Evolutionary conservation across 208 protist genomes (phyloP).

Genomic region (Eutreptiella sp.): DNA sequence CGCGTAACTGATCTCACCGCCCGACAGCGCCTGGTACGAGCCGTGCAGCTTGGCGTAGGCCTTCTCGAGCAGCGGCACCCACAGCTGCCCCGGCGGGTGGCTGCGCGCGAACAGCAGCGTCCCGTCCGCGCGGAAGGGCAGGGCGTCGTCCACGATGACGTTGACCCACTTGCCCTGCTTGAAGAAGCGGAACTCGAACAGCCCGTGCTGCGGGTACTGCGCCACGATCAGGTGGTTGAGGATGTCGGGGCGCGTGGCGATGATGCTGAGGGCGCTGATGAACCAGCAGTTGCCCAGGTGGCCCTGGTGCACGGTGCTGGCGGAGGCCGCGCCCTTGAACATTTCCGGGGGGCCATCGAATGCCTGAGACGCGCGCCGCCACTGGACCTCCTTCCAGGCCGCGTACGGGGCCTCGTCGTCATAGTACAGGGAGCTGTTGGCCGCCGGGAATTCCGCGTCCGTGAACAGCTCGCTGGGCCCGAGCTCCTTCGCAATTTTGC

Average conservation of each 20-base stretch:
- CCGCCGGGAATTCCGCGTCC: too few relatives aligned
- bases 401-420: too few relatives aligned
- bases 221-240: conserved; percentile 44
- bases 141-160: conserved; percentile 74
- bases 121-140: conserved; percentile 58
- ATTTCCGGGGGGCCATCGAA: too few relatives aligned
- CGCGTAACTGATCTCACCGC: neutral
- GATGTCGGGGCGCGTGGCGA: neutral
- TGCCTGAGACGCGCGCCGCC: too few relatives aligned
- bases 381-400: too few relatives aligned
- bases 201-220: conserved; percentile 57
- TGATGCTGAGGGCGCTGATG: conserved; percentile 26
- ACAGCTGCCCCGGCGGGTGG: conserved; percentile 21
- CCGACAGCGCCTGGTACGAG: conserved; percentile 13
- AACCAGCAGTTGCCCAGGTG: conserved; percentile 36
- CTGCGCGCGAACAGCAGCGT: conserved; percentile 44
- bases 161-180: conserved; percentile 60
- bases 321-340: too few relatives aligned
- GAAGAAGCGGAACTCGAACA: conserved; percentile 74
- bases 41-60: conserved; percentile 23
- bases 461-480: too few relatives aligned
- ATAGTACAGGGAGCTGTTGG: too few relatives aligned
- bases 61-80: conserved; percentile 11
- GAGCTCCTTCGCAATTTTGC: too few relatives aligned
- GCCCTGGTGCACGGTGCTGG: conserved; percentile 17